Percentiles rank a stretch among this genome's conserved stretches.
These are phyloP conservation scores for Solanum neorickii DNA, from an alignment of 257 asterid genomes.

Conservation along the genomic window DNA sequence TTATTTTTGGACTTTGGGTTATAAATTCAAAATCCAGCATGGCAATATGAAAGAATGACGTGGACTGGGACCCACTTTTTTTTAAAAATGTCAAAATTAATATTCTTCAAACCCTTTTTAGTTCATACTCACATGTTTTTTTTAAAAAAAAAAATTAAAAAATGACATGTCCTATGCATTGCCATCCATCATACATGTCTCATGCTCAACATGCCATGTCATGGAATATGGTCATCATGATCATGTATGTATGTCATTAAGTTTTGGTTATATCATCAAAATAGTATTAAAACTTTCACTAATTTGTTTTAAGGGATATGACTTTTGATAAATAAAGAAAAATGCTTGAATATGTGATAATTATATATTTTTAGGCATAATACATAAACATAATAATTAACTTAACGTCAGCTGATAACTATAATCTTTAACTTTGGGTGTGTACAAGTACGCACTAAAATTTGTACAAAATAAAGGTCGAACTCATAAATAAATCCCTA, in stretches of 20 bases:
- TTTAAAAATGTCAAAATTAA: not conserved
- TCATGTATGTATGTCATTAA: not conserved
- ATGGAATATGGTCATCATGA: not conserved
- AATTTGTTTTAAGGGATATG: not conserved
- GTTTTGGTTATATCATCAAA: not conserved
- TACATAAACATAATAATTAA: too few species aligned
- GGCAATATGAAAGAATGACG: slow-evolving; percentile 19
- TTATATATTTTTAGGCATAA: too few species aligned
- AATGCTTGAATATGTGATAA: not conserved
- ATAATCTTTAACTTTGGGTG: too few species aligned
- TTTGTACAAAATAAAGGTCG: too few species aligned
- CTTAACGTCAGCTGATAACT: too few species aligned
- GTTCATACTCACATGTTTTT: not conserved
- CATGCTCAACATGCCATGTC: not conserved
- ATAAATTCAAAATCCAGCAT: slow-evolving; percentile 8
- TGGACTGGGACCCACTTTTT: slow-evolving; percentile 14
- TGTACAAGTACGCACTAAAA: too few species aligned
- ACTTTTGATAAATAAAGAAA: not conserved
- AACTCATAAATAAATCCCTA: too few species aligned
- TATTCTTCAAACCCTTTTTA: not conserved
- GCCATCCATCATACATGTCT: not conserved
- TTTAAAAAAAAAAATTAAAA: not conserved
- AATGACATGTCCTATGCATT: not conserved
- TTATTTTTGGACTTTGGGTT: not conserved
- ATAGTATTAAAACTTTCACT: not conserved